phyloP scores from a whole-genome alignment of 257 asterid genomes.

The Dorcoceras hygrometricum region DNA sequence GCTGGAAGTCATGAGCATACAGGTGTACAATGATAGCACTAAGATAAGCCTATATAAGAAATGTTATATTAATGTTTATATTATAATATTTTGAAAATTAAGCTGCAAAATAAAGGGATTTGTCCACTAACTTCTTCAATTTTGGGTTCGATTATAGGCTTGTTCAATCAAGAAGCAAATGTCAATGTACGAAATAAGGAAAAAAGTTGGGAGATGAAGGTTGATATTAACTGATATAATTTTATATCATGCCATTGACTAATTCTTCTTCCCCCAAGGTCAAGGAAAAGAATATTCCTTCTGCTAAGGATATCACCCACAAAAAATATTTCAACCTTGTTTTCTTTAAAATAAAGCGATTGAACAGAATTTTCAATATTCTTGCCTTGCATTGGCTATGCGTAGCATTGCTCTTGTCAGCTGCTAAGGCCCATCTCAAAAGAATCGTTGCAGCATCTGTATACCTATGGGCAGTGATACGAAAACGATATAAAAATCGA shows the following conservation, averaged over 20 bases:
- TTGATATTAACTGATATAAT: neutral
- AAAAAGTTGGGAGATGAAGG: neutral
- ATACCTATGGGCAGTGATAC: conserved; percentile 51
- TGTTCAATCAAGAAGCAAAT: too few species aligned
- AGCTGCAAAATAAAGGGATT: too few species aligned
- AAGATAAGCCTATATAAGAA: conserved; percentile 84
- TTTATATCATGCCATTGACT: conserved; percentile 4
- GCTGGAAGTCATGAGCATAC: conserved; percentile 83
- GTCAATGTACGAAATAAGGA: neutral
- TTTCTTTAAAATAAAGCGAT: conserved; percentile 10
- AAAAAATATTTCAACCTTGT: too few species aligned
- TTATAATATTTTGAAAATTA: conserved; percentile 1
- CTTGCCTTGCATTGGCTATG: conserved; percentile 98
- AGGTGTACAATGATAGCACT: conserved; percentile 94
- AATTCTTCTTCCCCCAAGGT: neutral
- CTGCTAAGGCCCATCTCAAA: conserved; percentile 73
- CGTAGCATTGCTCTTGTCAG: conserved; percentile 82
- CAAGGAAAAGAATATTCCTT: neutral
- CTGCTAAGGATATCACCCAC: neutral
- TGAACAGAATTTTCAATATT: conserved; percentile 20
- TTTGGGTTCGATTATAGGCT: too few species aligned
- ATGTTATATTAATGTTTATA: conserved; percentile 17
- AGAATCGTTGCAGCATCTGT: conserved; percentile 80
- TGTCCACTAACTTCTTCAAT: too few species aligned
- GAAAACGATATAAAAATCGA: conserved; percentile 16